Evolutionary conservation across 108 stramenopile species (phyloP).

Genomic region (Asterionellopsis glacialis): DNA sequence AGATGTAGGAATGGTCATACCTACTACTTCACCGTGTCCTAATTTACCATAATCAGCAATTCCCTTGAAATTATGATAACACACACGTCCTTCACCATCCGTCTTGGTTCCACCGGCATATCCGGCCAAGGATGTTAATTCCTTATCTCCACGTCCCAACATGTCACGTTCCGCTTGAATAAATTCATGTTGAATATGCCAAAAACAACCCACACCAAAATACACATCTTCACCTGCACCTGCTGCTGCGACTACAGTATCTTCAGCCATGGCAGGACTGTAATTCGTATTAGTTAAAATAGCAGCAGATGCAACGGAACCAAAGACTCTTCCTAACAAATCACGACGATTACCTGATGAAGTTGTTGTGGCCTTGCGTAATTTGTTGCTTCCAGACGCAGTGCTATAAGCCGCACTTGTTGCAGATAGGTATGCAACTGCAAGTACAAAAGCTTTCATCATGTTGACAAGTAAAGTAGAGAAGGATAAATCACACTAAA

Average conservation of each 20-base stretch:
- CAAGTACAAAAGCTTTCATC: too few relatives aligned
- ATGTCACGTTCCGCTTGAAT: conserved; percentile 54
- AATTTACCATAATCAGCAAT: conserved; percentile 66
- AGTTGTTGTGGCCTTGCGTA: too few relatives aligned
- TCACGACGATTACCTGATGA: too few relatives aligned
- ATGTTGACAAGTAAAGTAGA: too few relatives aligned
- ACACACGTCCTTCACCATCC: conserved; percentile 31
- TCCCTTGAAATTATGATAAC: conserved; percentile 68
- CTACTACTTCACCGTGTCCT: conserved; percentile 71
- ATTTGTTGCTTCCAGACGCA: too few relatives aligned
- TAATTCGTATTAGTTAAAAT: too few relatives aligned
- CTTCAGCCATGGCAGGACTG: neutral
- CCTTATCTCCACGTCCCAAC: conserved; percentile 36
- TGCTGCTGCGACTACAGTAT: conserved; percentile 5
- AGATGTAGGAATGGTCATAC: conserved; percentile 39
- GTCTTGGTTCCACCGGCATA: conserved; percentile 59
- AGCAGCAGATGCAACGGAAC: too few relatives aligned
- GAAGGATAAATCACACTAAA: too few relatives aligned
- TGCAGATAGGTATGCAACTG: too few relatives aligned
- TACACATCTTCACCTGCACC: neutral
- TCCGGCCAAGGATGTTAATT: conserved; percentile 56
- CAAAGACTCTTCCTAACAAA: too few relatives aligned
- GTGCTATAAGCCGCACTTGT: too few relatives aligned
- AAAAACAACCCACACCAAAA: conserved; percentile 12
- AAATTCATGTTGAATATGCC: conserved; percentile 70